phyloP scores from a whole-genome alignment of 2,329 filamentous ascomycete genomes.

The Talaromyces sp. region DNA sequence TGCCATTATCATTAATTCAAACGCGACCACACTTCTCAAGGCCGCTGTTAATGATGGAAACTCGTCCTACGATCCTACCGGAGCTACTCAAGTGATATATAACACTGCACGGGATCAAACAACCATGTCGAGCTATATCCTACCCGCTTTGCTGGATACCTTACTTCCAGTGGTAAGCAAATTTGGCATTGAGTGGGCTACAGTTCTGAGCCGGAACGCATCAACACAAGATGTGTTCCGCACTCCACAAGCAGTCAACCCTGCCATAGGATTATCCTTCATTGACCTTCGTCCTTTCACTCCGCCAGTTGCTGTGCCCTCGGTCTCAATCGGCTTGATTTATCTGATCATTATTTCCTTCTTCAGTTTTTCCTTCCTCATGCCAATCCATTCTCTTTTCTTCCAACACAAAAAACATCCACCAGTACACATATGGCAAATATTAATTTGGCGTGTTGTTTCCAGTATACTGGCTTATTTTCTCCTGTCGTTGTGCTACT shows the following conservation, averaged over 20 bases:
- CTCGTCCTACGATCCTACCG: slow-evolving; percentile 53
- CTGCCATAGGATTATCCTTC: slow-evolving; percentile 50
- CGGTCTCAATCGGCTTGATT: slow-evolving; percentile 58
- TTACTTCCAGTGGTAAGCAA: slow-evolving; percentile 39
- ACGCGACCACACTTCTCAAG: slow-evolving; percentile 54
- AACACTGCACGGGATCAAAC: slow-evolving; percentile 52
- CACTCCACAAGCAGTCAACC: slow-evolving; percentile 50
- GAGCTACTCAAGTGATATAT: slow-evolving; percentile 53
- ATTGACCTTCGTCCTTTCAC: slow-evolving; percentile 56
- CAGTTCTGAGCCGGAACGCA: slow-evolving; percentile 36
- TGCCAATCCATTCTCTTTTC: slow-evolving; percentile 58
- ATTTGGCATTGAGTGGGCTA: slow-evolving; percentile 43
- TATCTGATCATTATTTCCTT: slow-evolving; percentile 64
- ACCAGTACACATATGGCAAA: slow-evolving; percentile 52
- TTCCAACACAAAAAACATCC: slow-evolving; percentile 47
- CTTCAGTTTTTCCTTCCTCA: slow-evolving; percentile 60
- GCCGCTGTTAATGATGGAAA: slow-evolving; percentile 51
- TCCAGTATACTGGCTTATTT: slow-evolving; percentile 55
- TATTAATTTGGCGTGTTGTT: slow-evolving; percentile 53
- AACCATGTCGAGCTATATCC: slow-evolving; percentile 49
- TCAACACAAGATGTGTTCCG: slow-evolving; percentile 19
- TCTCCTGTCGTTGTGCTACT: slow-evolving; percentile 58
- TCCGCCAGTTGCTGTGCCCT: slow-evolving; percentile 50
- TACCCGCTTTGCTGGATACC: slow-evolving; percentile 46
- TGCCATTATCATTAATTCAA: slow-evolving; percentile 57